phyloP scores from a whole-genome alignment of 768 basidiomycete genomes.

The Kondoa subrosea region DNA sequence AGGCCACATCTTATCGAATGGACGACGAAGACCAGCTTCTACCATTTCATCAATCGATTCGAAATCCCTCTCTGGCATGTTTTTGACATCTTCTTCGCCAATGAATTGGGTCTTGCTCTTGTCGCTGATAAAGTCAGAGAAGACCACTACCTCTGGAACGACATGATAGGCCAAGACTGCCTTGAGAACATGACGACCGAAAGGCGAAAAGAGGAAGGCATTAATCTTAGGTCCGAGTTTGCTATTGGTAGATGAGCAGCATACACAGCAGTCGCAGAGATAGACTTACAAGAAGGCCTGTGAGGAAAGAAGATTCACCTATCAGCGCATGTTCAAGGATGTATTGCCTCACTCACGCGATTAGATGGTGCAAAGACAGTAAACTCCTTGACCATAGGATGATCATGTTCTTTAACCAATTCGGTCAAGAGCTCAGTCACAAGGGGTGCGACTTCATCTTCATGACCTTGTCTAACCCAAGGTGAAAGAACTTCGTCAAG shows the following conservation, averaged over 20 bases:
- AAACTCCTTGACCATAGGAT: constrained; percentile 2
- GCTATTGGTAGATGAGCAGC: background rate
- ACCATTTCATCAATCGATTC: background rate
- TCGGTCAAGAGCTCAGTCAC: constrained; percentile 17
- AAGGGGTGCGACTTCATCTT: constrained; percentile 15
- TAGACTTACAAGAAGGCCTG: constrained; percentile 1
- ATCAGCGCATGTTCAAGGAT: background rate
- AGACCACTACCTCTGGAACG: constrained; percentile 31
- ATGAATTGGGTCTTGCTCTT: constrained; percentile 20
- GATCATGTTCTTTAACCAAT: constrained; percentile 12
- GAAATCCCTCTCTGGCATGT: background rate
- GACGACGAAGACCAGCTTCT: constrained; percentile 4
- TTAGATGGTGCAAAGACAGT: constrained; percentile 33
- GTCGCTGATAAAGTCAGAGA: constrained; percentile 28
- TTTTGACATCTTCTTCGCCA: constrained; percentile 16
- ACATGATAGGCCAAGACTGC: constrained; percentile 34
- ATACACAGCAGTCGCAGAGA: background rate
- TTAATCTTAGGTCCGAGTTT: constrained; percentile 24
- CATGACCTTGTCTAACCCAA: constrained; percentile 24
- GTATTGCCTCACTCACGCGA: constrained; percentile 20
- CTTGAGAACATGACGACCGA: constrained; percentile 30
- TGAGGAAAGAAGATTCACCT: background rate
- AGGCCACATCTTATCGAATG: constrained; percentile 2
- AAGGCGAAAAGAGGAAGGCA: constrained; percentile 34
- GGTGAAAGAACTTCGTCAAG: constrained; percentile 22